Evolutionary conservation across 1,284 basidiomycete species (phyloP), one percentile per base, ranked within the genome.

Genomic region (Trichosporon sp.): DNA sequence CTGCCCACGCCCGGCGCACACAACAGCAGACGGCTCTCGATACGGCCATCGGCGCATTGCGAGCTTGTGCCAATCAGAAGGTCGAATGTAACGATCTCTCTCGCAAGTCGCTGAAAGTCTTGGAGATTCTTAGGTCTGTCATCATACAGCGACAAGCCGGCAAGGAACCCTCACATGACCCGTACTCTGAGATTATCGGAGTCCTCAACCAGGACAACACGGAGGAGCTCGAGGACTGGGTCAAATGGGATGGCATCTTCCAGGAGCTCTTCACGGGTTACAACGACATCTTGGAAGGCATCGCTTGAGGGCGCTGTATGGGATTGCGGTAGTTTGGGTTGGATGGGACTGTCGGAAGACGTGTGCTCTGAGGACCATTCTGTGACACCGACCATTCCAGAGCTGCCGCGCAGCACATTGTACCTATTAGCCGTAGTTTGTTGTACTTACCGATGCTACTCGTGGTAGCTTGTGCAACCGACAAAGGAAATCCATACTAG

Each of bases 281-380:
- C 14, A 54, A 54, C 49, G 70, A 70, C 33, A 68, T 69, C 64
- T 5, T 57, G 56, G 32, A 23, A 8, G 27, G 49, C 27, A 54
- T 54, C 5, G 40, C 40, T 3, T 44, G 19, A 44, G n/a, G n/a
- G n/a, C 32, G 11, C 32, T 32, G 32, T 32, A 32, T 32, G n/a
- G n/a, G n/a, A n/a, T n/a, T n/a, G n/a, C n/a, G n/a, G n/a, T n/a
- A n/a, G n/a, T n/a, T n/a, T n/a, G n/a, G n/a, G n/a, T n/a, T n/a
- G n/a, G n/a, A n/a, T n/a, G n/a, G n/a, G n/a, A n/a, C n/a, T n/a
- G n/a, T n/a, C n/a, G n/a, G n/a, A n/a, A n/a, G n/a, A n/a, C n/a
- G n/a, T n/a, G n/a, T n/a, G n/a, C n/a, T n/a, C n/a, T n/a, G n/a
- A n/a, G n/a, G n/a, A n/a, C n/a, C n/a, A n/a, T n/a, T n/a, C n/a